Evolutionary conservation across 2,329 filamentous ascomycete genomes (phyloP).

Genomic region (Paecilomyces dactylethromorphus): DNA sequence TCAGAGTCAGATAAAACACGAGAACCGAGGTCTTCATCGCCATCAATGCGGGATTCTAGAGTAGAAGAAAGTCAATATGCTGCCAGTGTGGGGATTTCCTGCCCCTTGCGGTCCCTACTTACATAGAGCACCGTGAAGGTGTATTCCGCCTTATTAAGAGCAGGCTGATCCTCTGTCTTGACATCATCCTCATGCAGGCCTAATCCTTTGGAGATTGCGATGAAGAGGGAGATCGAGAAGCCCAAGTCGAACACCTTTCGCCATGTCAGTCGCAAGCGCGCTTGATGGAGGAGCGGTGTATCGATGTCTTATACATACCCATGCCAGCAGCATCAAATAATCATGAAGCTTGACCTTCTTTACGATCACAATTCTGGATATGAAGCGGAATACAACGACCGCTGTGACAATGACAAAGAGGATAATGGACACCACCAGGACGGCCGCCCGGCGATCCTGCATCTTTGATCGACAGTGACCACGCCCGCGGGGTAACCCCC

Average conservation of each 20-base stretch:
- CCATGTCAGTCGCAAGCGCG: slow-evolving; percentile 7
- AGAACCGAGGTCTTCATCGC: slow-evolving; percentile 88
- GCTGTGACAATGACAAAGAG: slow-evolving; percentile 60
- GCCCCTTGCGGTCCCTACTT: slow-evolving; percentile 17
- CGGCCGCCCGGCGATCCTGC: slow-evolving; percentile 28
- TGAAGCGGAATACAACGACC: slow-evolving; percentile 68
- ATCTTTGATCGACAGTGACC: slow-evolving; percentile 13
- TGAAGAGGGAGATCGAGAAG: slow-evolving; percentile 42
- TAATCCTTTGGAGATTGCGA: slow-evolving; percentile 36
- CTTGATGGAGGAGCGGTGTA: not conserved
- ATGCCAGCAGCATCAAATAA: slow-evolving; percentile 72
- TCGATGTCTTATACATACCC: slow-evolving; percentile 43
- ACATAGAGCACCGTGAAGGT: slow-evolving; percentile 57
- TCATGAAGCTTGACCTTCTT: slow-evolving; percentile 69
- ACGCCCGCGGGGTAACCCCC: not conserved
- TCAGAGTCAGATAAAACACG: slow-evolving; percentile 79
- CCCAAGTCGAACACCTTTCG: slow-evolving; percentile 37
- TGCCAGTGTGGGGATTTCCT: slow-evolving; percentile 1
- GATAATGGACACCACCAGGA: slow-evolving; percentile 37
- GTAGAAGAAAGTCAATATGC: slow-evolving; percentile 6
- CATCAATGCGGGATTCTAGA: slow-evolving; percentile 82
- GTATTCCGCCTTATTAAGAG: slow-evolving; percentile 47
- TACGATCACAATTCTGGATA: slow-evolving; percentile 68
- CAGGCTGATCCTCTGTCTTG: slow-evolving; percentile 15
- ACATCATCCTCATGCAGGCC: slow-evolving; percentile 37